Evolutionary conservation across 1,284 basidiomycete genomes (phyloP).

Genomic region (Athelia psychrophila): DNA sequence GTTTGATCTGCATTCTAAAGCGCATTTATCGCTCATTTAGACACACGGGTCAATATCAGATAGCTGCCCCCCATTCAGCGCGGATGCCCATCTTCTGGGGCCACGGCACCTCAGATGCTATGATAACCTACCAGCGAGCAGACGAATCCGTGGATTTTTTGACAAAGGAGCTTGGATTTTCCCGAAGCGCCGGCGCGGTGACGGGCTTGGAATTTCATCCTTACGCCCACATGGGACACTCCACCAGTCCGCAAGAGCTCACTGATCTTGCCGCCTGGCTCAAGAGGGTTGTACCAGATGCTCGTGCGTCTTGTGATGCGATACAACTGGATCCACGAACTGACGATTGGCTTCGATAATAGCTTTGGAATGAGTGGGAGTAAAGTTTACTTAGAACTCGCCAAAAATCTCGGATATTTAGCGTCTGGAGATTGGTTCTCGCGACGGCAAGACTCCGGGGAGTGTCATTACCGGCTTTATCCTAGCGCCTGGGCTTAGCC

Average conservation of each 20-base stretch:
- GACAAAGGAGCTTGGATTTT: constrained; percentile 41
- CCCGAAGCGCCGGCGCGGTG: constrained; percentile 28
- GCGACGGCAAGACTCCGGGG: too few relatives aligned
- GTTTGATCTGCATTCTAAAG: constrained; percentile 17
- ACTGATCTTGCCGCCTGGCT: constrained; percentile 58
- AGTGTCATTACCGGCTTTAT: too few relatives aligned
- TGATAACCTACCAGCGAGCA: constrained; percentile 57
- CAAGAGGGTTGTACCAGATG: too few relatives aligned
- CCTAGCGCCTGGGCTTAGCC: too few relatives aligned
- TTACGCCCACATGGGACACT: constrained; percentile 66
- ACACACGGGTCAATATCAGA: constrained; percentile 34
- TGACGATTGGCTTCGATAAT: too few relatives aligned
- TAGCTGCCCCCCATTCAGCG: constrained; percentile 52
- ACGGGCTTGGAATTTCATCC: constrained; percentile 55
- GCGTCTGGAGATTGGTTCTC: too few relatives aligned
- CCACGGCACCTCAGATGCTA: constrained; percentile 76
- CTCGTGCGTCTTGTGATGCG: too few relatives aligned
- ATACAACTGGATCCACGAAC: too few relatives aligned
- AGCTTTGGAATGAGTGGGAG: too few relatives aligned
- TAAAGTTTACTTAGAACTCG: too few relatives aligned
- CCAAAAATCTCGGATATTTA: too few relatives aligned
- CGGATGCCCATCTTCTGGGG: constrained; percentile 85
- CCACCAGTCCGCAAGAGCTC: constrained; percentile 60
- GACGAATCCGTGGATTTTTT: constrained; percentile 56
- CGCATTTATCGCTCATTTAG: constrained; percentile 3